Base-by-base conservation (phyloP, 2,329 filamentous ascomycete species). In the Aspergillus vadensis region DNA sequence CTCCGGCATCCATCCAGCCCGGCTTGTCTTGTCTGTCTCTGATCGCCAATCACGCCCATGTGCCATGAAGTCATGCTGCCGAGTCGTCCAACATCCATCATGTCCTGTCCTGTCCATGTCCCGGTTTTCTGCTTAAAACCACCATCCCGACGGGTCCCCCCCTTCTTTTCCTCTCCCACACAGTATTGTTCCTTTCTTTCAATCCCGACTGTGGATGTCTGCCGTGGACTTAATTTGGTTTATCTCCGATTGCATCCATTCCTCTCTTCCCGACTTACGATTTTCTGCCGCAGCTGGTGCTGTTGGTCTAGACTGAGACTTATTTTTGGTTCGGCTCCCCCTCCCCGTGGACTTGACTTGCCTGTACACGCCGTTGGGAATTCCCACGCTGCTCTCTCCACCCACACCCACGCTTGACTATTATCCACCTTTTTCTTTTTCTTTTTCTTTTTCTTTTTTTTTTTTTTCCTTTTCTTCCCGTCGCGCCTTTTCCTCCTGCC, bases 241-340 rank as follows among this genome's bases (percentile, higher is more conserved):
- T 27, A 21, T 44, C 41, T 44, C 19, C 10, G 10, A 44, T 19
- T 44, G 10, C 32, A 36, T 36, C 23, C 17, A 14, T 23, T 19
- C 41, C 17, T 15, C 41, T 27, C 25, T 30, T 30, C 27, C 27
- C 27, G 12, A 27, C 25, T 25, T 25, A 8, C 7, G 8, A 27
- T 27, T 27, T 14, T 43, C 39, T 12, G 39, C 17, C 2, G 41
- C 41, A 44, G 41, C 41, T 44, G 41, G 41, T 23, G 41, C 41
- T 44, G 41, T 19, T 44, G 41, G 32, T 59, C 61, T 62, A 62
- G 61, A 62, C 61, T 60, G 32, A 48, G 30, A 63, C 55, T 62
- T 58, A 61, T 61, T 63, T 62, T 61, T 63, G 61, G 61, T 58
- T 61, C 48, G 47, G 52, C 58, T 4, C 4, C 30, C 4, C 12